Evolutionary conservation across 2,329 filamentous ascomycete genomes (phyloP), one percentile per base, ranked within the genome.

Genomic region (Tolypocladium album): DNA sequence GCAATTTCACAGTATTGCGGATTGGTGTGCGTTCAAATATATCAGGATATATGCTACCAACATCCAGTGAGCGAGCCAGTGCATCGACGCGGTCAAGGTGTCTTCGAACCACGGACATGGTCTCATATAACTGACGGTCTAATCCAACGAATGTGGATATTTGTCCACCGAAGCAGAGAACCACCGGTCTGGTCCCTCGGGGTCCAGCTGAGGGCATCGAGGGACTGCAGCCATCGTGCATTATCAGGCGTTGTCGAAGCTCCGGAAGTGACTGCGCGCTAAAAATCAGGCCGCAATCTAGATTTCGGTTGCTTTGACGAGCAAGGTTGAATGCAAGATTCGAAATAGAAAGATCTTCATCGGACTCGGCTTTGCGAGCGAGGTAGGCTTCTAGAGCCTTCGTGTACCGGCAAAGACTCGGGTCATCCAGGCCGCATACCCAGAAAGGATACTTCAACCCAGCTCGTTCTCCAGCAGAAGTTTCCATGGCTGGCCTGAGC

Each of bases 161-260:
- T 58, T 77, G 74, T 2, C 66, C 66, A 1, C 65, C 62, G 42
- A 67, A 77, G 59, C 70, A 71, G 0, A 78, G 59, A 0, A 78
- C 61, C 1, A 75, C 45, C 27, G 45, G 45, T 3, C 24, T 50
- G 22, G 22, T 7, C 5, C 5, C 24, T 31, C 6, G 24, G 15
- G 3, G 13, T 17, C 13, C 45, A 2, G 22, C 45, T 17, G 24
- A 27, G 6, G 13, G 17, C 0, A 50, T 13, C 1, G 45, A 9
- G 24, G 13, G 13, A 50, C 15, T 31, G 13, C 1, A 24, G 6
- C 45, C 17, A 11, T 31, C 27, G 15, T 50, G 27, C 13, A 31
- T 20, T 31, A 7, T 24, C 15, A 50, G 45, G 13, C 8, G 17
- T 6, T 50, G 45, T 13, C 24, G 24, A 50, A 50, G 45, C 24